phyloP scores from a whole-genome alignment of 352 stramenopile species.

The Globisporangium cystogenes region DNA sequence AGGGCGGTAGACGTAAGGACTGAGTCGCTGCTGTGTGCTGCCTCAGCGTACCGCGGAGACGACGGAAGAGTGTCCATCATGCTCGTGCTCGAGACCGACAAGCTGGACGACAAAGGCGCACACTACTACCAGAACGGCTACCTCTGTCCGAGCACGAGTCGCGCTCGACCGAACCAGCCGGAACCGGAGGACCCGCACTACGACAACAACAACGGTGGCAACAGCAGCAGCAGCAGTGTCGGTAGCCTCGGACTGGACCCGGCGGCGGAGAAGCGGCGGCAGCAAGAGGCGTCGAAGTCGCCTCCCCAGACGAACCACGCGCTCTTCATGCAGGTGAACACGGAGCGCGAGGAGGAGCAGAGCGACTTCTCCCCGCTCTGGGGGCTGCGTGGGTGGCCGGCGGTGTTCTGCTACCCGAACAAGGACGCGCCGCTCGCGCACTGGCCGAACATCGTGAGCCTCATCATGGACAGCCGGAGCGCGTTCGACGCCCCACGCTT shows the following conservation, averaged over 20 bases:
- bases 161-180: conserved; percentile 8
- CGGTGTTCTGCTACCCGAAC: conserved; percentile 79
- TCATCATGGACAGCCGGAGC: conserved; percentile 80
- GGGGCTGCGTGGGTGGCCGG: conserved; percentile 72
- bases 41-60: conserved; percentile 40
- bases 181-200: conserved; percentile 9
- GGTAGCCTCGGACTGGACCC: not conserved
- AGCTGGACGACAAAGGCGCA: conserved; percentile 65
- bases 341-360: conserved; percentile 54
- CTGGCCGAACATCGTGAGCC: conserved; percentile 84
- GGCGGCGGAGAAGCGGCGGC: conserved; percentile 14
- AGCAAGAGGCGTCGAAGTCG: conserved; percentile 7
- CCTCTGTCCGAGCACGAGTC: conserved; percentile 45
- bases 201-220: conserved; percentile 6
- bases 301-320: conserved; percentile 23
- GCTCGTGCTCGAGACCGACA: conserved; percentile 73
- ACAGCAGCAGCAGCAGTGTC: not conserved
- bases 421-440: conserved; percentile 53
- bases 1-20: not conserved
- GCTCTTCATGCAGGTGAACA: conserved; percentile 50
- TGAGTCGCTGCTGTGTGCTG: not conserved
- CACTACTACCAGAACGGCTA: conserved; percentile 79
- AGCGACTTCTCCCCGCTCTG: conserved; percentile 78
- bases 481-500: conserved; percentile 42
- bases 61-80: conserved; percentile 49